Base-by-base conservation (phyloP, 208 protist genomes). In the Lotmaria passim region DNA sequence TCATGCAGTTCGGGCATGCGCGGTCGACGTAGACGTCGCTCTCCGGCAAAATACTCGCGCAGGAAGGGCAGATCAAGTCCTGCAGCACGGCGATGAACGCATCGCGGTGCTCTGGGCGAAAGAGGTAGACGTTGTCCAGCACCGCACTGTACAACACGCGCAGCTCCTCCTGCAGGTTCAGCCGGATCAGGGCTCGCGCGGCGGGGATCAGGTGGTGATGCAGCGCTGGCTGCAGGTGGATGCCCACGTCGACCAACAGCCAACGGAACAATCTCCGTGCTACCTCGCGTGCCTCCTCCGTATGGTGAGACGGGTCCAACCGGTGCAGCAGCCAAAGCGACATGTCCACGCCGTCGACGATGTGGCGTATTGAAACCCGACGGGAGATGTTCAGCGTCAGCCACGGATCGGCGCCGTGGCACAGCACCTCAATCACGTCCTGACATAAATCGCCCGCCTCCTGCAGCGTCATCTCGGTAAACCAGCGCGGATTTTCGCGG, bases 331-430 rank as follows among this genome's bases (percentile, higher is more conserved):
- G 61, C 85, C 84, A 94, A 11, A 96, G 68, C 14, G 91, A 85
- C 73, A 93, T 82, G 11, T 94, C 86, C 12, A 96, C 69, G n/a
- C 87, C 87, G 47, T 96, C 89, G 1, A 96, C 60, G 67, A 94
- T 82, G 66, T 92, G 85, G 19, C 76, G 75, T 3, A 79, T 51
- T 6, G 91, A 78, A 12, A 81, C 83, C 0, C 68, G 58, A 14
- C 91, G 81, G 17, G 91, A 80, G 11, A 96, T 77, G 64, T 94
- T 94, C 21, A 96, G 73, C 7, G 73, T 83, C 71, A 94, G 73
- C 87, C 89, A 94, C 51, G 91, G 91, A 52, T 91, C 73, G 0
- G 89, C 88, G 7, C 91, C 91, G 62, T 89, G 83, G 53, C 85
- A 87, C 11, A 94, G 79, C 8, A 89, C 75, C 38, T 86, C 81